Evolutionary conservation across 1,139 yeast species (phyloP).

Genomic region (Kodamaea derodonti): DNA sequence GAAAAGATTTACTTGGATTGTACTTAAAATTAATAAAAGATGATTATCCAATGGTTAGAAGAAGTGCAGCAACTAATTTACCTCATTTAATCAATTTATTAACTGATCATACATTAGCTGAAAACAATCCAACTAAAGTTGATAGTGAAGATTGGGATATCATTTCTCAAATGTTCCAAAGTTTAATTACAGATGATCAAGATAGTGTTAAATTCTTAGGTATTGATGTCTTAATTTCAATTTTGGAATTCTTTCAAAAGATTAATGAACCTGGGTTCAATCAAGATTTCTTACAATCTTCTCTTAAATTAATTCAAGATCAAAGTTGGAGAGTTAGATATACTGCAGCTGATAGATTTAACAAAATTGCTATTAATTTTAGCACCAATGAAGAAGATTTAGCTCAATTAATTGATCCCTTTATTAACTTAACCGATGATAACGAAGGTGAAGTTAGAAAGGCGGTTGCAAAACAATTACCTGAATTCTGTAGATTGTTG

Average conservation of each 20-base stretch:
- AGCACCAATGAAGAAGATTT: constrained; percentile 49
- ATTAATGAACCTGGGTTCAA: constrained; percentile 56
- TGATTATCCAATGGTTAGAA: constrained; percentile 97
- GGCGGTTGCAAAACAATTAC: constrained; percentile 88
- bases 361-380: constrained; percentile 66
- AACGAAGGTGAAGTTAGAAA: constrained; percentile 96
- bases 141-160: constrained; percentile 63
- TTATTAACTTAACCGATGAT: constrained; percentile 79
- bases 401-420: constrained; percentile 60
- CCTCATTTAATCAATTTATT: constrained; percentile 65
- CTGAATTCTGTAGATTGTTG: constrained; percentile 65
- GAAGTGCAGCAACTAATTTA: constrained; percentile 85
- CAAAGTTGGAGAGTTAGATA: constrained; percentile 98
- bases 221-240: constrained; percentile 79
- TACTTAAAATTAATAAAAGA: constrained; percentile 75
- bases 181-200: constrained; percentile 80
- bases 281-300: constrained; percentile 52
- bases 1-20: constrained; percentile 61
- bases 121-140: constrained; percentile 20
- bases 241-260: constrained; percentile 58
- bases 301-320: constrained; percentile 73
- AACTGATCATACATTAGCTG: constrained; percentile 33
- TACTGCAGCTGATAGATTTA: constrained; percentile 93
- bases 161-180: constrained; percentile 77
- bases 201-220: constrained; percentile 92